Evolutionary conservation across 2,329 filamentous ascomycete genomes (phyloP), one percentile per base, ranked within the genome.

Genomic region (Trichoderma afroharzianum): DNA sequence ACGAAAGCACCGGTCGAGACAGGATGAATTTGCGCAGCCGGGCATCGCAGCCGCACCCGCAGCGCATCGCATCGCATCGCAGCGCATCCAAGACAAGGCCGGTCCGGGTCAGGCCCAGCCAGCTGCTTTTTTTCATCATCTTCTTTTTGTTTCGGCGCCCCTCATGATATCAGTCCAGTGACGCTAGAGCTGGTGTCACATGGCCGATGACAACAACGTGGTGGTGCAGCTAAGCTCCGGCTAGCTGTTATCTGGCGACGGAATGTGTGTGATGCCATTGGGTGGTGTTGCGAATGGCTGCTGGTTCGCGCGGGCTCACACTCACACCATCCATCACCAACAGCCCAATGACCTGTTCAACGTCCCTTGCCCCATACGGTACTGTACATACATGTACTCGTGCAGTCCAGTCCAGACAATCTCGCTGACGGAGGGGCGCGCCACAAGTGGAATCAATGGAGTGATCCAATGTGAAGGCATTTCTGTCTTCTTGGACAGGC

Each of bases 171-270:
- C 6, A 12, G 21, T 53, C 47, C 47, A 53, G n/a, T 24, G 43
- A 58, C 73, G 68, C 72, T 72, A 74, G 63, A 58, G 63, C 68
- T 57, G 53, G 55, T 63, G 70, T 72, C 70, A 67, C 73, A 73
- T 74, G 70, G 71, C 57, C 67, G 50, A 26, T 71, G 72, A 57
- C 63, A 55, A 68, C 72, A 68, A 71, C 67, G 73, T 71, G 64
- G 63, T 72, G 71, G 68, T 72, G 71, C 68, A 71, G 71, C 71
- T 71, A 67, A 71, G 50, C 67, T 72, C 32, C 62, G 66, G 43
- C 63, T 72, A 62, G 63, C 61, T 59, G 61, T 57, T 63, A 62
- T 50, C 61, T 68, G 64, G 36, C 58, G 53, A 47, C 36, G 59
- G 68, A 68, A 68, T 61, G 64, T 47, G 55, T 66, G 57, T 58